Evolutionary conservation across 2,329 filamentous ascomycete species (phyloP).

Genomic region (Myriangium duriaei): DNA sequence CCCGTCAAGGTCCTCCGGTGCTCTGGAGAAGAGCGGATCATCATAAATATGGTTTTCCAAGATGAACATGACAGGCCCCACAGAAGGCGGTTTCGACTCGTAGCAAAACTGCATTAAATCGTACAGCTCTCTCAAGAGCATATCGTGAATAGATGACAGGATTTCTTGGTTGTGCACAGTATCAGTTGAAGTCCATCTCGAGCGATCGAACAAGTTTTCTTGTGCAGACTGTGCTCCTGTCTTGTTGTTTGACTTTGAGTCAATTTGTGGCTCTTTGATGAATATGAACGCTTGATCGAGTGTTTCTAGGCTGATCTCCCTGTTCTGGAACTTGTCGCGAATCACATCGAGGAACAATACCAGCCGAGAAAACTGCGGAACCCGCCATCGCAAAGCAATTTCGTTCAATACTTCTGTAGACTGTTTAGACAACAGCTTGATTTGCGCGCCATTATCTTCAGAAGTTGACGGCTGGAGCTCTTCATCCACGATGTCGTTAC

Average conservation of each 20-base stretch:
- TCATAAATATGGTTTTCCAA: constrained; percentile 70
- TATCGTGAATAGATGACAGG: constrained; percentile 64
- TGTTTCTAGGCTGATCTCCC: constrained; percentile 68
- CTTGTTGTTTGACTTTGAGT: constrained; percentile 48
- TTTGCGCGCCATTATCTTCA: constrained; percentile 34
- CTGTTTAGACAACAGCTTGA: constrained; percentile 55
- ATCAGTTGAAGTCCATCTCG: constrained; percentile 39
- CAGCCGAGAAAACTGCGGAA: constrained; percentile 69
- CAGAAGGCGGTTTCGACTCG: constrained; percentile 70
- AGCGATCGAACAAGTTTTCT: constrained; percentile 36
- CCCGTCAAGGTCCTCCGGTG: constrained; percentile 55
- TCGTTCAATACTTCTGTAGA: constrained; percentile 77
- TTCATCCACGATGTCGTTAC: constrained; percentile 45
- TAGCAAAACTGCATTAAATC: constrained; percentile 80
- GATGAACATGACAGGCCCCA: constrained; percentile 68
- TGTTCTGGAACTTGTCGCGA: constrained; percentile 71
- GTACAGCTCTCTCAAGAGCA: constrained; percentile 74
- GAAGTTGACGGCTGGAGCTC: constrained; percentile 38
- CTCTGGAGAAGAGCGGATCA: constrained; percentile 63
- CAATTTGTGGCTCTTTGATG: constrained; percentile 54
- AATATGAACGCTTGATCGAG: constrained; percentile 74
- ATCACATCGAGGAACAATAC: constrained; percentile 76
- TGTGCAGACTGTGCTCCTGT: constrained; percentile 35
- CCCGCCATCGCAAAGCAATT: constrained; percentile 74
- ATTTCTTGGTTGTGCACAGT: constrained; percentile 56